Percentiles rank a stretch among this genome's conserved stretches.
These are phyloP conservation scores for Phytophthora colocasiae DNA, from an alignment of 352 stramenopile genomes.

Conservation along the genomic window DNA sequence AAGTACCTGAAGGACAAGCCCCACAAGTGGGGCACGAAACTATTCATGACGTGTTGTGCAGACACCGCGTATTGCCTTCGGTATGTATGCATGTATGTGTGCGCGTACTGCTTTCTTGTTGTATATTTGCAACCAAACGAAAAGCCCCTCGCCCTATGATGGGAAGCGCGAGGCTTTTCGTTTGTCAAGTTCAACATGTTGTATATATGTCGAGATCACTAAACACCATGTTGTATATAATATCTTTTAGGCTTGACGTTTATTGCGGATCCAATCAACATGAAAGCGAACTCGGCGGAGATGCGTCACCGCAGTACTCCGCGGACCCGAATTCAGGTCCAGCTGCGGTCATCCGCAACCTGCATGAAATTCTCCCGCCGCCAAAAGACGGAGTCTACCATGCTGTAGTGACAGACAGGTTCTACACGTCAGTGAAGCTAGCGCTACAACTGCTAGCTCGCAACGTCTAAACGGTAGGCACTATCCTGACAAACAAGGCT, in stretches of 20 bases:
- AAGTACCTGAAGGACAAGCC: background rate
- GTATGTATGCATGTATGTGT: background rate
- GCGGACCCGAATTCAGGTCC: too few species aligned
- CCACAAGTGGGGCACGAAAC: constrained; percentile 3
- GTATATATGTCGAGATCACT: background rate
- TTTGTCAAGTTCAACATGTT: constrained; percentile 22
- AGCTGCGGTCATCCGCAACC: too few species aligned
- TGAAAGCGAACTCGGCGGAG: background rate
- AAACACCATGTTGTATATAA: constrained; percentile 2
- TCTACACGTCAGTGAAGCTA: too few species aligned
- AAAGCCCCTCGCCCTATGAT: background rate
- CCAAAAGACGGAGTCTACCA: too few species aligned
- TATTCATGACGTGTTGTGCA: constrained; percentile 27
- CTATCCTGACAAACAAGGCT: too few species aligned
- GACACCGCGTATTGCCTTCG: constrained; percentile 6
- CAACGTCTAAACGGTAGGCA: too few species aligned
- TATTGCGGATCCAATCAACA: constrained; percentile 19
- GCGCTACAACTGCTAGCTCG: too few species aligned
- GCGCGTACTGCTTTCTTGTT: too few species aligned
- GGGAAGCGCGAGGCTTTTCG: constrained; percentile 7
- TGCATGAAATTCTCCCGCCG: too few species aligned
- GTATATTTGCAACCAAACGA: too few species aligned
- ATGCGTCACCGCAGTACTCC: too few species aligned
- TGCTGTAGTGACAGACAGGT: too few species aligned
- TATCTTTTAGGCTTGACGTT: constrained; percentile 14